Base-by-base conservation (phyloP, 805 yeast species). In the Martiniozyma abietophila region DNA sequence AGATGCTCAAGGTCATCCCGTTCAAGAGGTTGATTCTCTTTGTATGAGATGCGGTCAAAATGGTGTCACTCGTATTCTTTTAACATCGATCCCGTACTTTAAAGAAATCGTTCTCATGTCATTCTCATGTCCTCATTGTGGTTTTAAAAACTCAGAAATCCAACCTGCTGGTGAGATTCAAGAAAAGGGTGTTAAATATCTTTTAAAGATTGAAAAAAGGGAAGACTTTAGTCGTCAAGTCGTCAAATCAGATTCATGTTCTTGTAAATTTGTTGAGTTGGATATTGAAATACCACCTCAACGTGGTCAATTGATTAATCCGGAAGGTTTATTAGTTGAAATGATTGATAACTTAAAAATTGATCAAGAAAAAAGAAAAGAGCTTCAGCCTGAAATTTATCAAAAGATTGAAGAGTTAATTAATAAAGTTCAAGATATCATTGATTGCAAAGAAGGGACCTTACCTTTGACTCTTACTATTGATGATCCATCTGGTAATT, bases 401-500 rank as follows among this genome's bases (percentile, higher is more conserved):
- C 76, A 69, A 35, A 80, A 88, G 61, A 85, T 92, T 47, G 80
- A 74, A 27, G 74, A 63, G 17, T 75, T 89, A 40, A 67, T 86
- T 38, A 51, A 48, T 17, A 79, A 72, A 50, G 78, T 89, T 24
- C 59, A 65, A 44, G 58, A 67, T 5, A 72, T 69, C 35, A 62
- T 84, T 18, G 66, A 68, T n/a, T 89, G 85, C 38, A 76, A 78
- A 40, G 71, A 70, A 34, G 73, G 71, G 21, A 68, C 73, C 14
- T 58, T 83, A 34, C 97, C 97, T 2, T 51, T 89, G 42, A 81
- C 94, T 0, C 69, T 89, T 31, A 65, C 69, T 17, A 62, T 85
- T 8, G 95, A 88, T 56, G 98, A 92, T 58, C 96, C 98, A 19
- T 73, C 96, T 1, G 98, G 98, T 11, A 92, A 92, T 63, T 89